phyloP scores from a whole-genome alignment of 2,329 filamentous ascomycete species.

The Penicillium sp. region DNA sequence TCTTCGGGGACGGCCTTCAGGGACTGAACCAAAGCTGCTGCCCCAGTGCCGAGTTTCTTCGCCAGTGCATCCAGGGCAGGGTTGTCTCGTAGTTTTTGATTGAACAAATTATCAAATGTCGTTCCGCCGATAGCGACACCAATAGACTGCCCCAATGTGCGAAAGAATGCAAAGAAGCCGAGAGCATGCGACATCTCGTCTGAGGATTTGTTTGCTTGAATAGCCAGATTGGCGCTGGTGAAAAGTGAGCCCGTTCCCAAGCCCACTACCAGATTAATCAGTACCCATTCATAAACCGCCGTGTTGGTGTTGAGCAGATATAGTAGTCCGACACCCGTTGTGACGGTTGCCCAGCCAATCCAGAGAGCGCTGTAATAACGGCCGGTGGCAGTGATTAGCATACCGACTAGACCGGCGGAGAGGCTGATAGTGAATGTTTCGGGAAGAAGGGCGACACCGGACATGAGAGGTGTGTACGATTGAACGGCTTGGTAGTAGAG shows the following conservation, averaged over 20 bases:
- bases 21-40: no score
- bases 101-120: neutral
- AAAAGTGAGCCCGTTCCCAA: neutral
- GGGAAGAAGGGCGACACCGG: conserved; percentile 59
- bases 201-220: neutral
- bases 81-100: no score
- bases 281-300: conserved; percentile 56
- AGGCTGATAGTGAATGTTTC: conserved; percentile 64
- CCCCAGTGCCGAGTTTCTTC: no score
- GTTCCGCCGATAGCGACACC: neutral
- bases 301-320: conserved; percentile 41
- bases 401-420: conserved; percentile 52
- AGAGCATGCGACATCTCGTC: neutral
- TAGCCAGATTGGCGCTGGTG: neutral
- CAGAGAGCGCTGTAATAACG: conserved; percentile 62
- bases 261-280: conserved; percentile 52
- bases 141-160: neutral
- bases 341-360: conserved; percentile 61
- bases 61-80: no score
- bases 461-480: conserved; percentile 54
- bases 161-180: neutral
- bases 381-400: conserved; percentile 54
- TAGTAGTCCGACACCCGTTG: conserved; percentile 56
- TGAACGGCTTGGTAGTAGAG: conserved; percentile 48
- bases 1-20: no score